These are phyloP conservation scores for Carex myosuroides DNA, from an alignment of 176 grass and related monocot genomes.

Conservation along the genomic window DNA sequence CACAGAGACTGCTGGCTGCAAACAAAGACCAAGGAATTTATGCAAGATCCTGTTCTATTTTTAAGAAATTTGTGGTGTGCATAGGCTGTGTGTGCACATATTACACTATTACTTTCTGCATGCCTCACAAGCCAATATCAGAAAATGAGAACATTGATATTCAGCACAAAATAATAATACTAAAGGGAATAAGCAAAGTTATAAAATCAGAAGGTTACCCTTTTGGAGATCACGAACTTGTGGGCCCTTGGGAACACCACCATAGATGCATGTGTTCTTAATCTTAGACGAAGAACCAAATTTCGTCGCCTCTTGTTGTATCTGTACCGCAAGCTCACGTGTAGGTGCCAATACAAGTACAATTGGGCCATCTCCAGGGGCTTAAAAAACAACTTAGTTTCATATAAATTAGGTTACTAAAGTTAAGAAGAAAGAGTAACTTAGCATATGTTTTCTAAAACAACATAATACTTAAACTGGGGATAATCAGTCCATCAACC, in stretches of 20 bases:
- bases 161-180: background rate
- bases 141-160: background rate
- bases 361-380: conserved; percentile 81
- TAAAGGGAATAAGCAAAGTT: background rate
- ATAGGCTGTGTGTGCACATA: background rate
- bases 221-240: conserved; percentile 99
- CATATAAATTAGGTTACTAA: background rate
- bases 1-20: background rate
- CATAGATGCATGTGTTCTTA: conserved; percentile 97
- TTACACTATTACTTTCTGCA: background rate
- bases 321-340: conserved; percentile 87
- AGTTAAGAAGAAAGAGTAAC: background rate
- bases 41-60: background rate
- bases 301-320: conserved; percentile 87
- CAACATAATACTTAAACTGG: background rate
- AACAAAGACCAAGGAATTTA: background rate
- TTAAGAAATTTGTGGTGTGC: background rate
- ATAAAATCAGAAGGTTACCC: conserved; percentile 32
- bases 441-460: background rate
- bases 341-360: conserved; percentile 87
- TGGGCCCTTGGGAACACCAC: conserved; percentile 94
- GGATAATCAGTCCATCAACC: background rate
- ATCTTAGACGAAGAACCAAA: conserved; percentile 97
- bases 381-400: conserved; percentile 38
- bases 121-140: background rate